phyloP scores from a whole-genome alignment of 768 basidiomycete species.

The Russula emetica region DNA sequence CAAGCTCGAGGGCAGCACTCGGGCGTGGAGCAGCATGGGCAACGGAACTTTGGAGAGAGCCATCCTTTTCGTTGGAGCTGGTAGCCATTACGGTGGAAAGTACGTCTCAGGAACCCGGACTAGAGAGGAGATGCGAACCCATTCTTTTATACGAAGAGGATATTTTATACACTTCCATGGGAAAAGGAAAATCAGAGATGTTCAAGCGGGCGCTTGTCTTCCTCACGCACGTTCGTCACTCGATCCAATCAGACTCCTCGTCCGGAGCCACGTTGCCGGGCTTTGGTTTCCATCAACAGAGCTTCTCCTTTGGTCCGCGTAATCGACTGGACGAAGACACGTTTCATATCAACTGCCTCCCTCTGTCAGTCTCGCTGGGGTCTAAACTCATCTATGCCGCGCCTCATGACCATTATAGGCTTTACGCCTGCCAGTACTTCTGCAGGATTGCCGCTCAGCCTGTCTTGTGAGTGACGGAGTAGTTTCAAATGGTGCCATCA shows the following conservation, averaged over 20 bases:
- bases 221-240: constrained; percentile 23
- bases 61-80: constrained; percentile 15
- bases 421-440: neutral
- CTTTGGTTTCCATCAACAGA: neutral
- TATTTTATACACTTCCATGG: constrained; percentile 2
- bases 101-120: neutral
- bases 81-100: constrained; percentile 11
- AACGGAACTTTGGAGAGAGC: constrained; percentile 9
- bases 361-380: neutral
- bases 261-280: neutral
- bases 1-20: constrained; percentile 37
- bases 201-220: neutral
- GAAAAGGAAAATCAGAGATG: neutral
- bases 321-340: neutral
- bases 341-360: neutral
- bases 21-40: neutral
- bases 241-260: neutral
- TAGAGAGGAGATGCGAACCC: neutral
- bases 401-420: neutral
- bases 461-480: neutral
- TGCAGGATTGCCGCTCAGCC: neutral
- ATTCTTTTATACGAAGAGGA: neutral
- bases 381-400: neutral
- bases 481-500: neutral
- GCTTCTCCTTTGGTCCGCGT: neutral